phyloP scores from a whole-genome alignment of 108 stramenopile species.

The Asterionellopsis glacialis region DNA sequence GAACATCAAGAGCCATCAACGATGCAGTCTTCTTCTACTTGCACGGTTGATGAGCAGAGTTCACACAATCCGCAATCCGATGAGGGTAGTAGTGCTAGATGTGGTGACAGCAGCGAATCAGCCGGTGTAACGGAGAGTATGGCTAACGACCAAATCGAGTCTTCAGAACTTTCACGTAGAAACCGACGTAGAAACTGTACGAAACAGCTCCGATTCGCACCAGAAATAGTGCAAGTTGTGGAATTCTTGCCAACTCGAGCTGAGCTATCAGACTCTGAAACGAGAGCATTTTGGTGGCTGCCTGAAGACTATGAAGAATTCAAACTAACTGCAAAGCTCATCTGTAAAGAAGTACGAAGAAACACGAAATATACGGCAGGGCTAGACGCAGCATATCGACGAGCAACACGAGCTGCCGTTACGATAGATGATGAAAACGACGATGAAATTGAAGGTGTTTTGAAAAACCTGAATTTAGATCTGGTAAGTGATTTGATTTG shows the following conservation, averaged over 20 bases:
- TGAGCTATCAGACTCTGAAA: not conserved
- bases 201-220: not conserved
- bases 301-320: slow-evolving; percentile 1
- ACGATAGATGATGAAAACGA: not conserved
- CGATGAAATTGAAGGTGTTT: not conserved
- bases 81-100: too few species aligned
- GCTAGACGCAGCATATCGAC: slow-evolving; percentile 7
- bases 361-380: not conserved
- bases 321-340: slow-evolving; percentile 1
- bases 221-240: not conserved
- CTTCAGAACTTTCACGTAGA: not conserved
- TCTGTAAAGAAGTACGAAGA: slow-evolving; percentile 1
- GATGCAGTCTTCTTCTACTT: too few species aligned
- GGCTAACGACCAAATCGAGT: not conserved
- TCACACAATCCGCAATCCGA: too few species aligned
- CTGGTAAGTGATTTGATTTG: slow-evolving; percentile 1
- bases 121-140: too few species aligned
- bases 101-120: too few species aligned
- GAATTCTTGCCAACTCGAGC: not conserved
- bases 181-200: not conserved
- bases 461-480: not conserved
- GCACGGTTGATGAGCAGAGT: too few species aligned
- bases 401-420: not conserved
- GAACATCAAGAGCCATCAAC: too few species aligned
- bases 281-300: slow-evolving; percentile 3